These are phyloP conservation scores for Xerocomus spinulosus DNA, from an alignment of 768 basidiomycete genomes.

Conservation along the genomic window DNA sequence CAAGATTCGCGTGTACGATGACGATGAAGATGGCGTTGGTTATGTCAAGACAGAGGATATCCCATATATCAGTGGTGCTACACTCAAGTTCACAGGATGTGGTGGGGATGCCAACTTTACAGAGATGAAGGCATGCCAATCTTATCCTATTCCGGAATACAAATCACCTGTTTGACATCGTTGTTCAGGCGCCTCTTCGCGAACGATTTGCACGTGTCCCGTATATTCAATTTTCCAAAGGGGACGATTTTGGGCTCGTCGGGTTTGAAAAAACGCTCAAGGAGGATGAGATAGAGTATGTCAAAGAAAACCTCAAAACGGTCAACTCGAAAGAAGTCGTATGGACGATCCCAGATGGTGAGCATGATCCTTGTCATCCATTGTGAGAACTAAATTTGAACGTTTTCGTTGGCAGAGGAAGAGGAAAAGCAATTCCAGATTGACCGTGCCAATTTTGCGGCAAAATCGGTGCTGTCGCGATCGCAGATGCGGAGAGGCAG, in stretches of 20 bases:
- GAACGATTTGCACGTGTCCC: conserved; percentile 44
- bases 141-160: not conserved
- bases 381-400: not conserved
- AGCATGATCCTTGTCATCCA: conserved; percentile 10
- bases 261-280: conserved; percentile 61
- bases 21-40: conserved; percentile 47
- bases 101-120: conserved; percentile 59
- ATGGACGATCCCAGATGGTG: conserved; percentile 63
- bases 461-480: conserved; percentile 43
- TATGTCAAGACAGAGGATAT: conserved; percentile 42
- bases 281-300: conserved; percentile 67
- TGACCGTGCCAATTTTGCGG: conserved; percentile 68
- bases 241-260: conserved; percentile 44
- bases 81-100: conserved; percentile 46
- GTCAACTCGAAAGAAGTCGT: conserved; percentile 60
- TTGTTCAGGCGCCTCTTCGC: conserved; percentile 39
- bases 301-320: conserved; percentile 61
- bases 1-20: conserved; percentile 54
- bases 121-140: conserved; percentile 47
- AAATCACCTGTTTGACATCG: not conserved
- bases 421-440: conserved; percentile 70
- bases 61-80: conserved; percentile 41
- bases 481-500: conserved; percentile 36
- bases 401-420: conserved; percentile 46
- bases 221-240: conserved; percentile 45